A percentile compares a stretch with the other conserved stretches of the same genome.
Conservation (phyloP, 1,284 basidiomycete genomes). For the Caloboletus firmus region DNA sequence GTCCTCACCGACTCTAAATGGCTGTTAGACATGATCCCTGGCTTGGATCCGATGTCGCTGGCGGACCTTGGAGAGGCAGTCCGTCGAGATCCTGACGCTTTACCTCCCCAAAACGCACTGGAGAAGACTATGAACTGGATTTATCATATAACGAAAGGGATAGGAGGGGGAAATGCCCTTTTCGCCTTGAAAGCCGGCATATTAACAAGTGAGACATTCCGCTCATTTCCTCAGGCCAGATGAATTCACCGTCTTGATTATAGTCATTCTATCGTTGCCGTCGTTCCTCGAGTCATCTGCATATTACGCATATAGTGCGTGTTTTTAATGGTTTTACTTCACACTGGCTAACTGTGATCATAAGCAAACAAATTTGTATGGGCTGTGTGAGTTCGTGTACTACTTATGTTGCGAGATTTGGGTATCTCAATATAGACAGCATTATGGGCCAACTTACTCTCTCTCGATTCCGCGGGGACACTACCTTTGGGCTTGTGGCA, state of each 20-base stretch:
- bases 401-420: neutral
- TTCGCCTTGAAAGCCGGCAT: conserved; percentile 81
- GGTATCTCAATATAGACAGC: conserved; percentile 35
- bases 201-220: conserved; percentile 49
- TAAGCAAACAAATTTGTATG: conserved; percentile 56
- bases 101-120: conserved; percentile 62
- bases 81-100: conserved; percentile 70
- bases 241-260: neutral
- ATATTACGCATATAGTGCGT: conserved; percentile 59
- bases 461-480: conserved; percentile 74
- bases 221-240: neutral
- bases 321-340: neutral
- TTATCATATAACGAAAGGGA: conserved; percentile 40
- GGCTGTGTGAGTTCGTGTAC: conserved; percentile 48
- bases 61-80: conserved; percentile 56
- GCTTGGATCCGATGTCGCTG: conserved; percentile 44
- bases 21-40: conserved; percentile 56
- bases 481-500: conserved; percentile 64
- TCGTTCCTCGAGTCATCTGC: conserved; percentile 56
- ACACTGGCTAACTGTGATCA: neutral
- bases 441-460: conserved; percentile 74
- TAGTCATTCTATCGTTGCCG: conserved; percentile 63
- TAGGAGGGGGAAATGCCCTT: conserved; percentile 60
- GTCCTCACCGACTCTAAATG: neutral
- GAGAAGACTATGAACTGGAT: conserved; percentile 51